Conservation (phyloP, 192 early-diverging fungal genomes). For the Helicostylum pulchrum region DNA sequence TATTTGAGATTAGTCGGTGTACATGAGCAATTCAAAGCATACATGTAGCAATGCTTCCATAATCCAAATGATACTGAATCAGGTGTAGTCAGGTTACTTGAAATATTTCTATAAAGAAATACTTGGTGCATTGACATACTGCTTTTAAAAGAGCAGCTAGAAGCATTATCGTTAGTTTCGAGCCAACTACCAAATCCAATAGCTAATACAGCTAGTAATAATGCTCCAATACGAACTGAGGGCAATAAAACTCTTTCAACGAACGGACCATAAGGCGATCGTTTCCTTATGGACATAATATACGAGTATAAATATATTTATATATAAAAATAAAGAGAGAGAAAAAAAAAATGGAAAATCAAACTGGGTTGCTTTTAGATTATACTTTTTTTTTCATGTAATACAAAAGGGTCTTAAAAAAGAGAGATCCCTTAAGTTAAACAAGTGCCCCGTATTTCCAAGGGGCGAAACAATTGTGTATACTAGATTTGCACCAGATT, state of each 20-base stretch:
- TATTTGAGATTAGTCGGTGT: conserved; percentile 7
- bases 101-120: conserved; percentile 13
- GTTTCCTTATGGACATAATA: conserved; percentile 3
- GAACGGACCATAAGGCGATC: conserved; percentile 9
- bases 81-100: conserved; percentile 7
- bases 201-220: conserved; percentile 6
- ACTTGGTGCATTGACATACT: conserved; percentile 12
- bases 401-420: too few species aligned
- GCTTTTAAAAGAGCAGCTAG: conserved; percentile 13
- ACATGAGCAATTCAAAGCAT: conserved; percentile 13
- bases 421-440: too few species aligned
- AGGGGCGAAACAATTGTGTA: too few species aligned
- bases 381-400: too few species aligned
- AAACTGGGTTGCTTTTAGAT: too few species aligned
- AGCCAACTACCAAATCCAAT: conserved; percentile 17
- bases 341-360: too few species aligned
- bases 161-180: conserved; percentile 10
- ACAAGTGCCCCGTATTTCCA: too few species aligned
- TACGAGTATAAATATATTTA: too few species aligned
- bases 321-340: too few species aligned
- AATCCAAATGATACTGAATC: conserved; percentile 12
- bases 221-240: neutral
- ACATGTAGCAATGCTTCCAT: conserved; percentile 11
- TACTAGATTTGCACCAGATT: too few species aligned
- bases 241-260: neutral